Evolutionary conservation across 805 yeast species (phyloP), one percentile per base, ranked within the genome.

Genomic region (Saturnispora galanensis): DNA sequence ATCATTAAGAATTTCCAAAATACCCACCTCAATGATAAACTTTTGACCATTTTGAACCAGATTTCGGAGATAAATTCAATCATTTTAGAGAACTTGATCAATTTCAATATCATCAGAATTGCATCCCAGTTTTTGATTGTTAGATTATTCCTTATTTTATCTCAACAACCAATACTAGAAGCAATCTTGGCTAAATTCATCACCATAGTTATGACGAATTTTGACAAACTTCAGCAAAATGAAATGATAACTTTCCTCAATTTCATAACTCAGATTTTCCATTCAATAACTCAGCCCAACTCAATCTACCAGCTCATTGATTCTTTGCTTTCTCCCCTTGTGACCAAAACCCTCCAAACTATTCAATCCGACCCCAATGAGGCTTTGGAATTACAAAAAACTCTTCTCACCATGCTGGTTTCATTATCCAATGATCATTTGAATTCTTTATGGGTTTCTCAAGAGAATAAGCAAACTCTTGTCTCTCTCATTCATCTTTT

Each of bases 81-180:
- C 16, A 84, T 95, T 1, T 70, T 93, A 50, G 95, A 90, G 49
- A 79, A 73, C 47, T 77, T 88, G 50, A 71, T 79, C 45, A 73
- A 75, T 35, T 71, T 70, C 50, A 87, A 81, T 57, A 69, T 70
- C 30, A 77, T 90, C 38, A 75, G 97, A 58, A 96, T 87, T 52
- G 82, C 96, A 4, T 71, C 90, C 4, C 74, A 96, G 54, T 87
- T 84, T 60, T 77, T 96, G 29, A 81, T 89, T 64, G 86, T 96
- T 10, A 74, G 97, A 50, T 72, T 93, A 52, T 82, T 88, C 44
- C 86, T 94, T 17, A 68, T 90, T 35, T 67, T 93, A 54, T 77
- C 77, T 18, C 63, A 58, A 40, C 47, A 70, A 35, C 49, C 43
- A 17, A 35, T 50, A 18, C 35, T 52, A 29, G 67, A 70, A 45